phyloP scores from a whole-genome alignment of 1,284 basidiomycete genomes.

The Anthracocystis setariae region DNA sequence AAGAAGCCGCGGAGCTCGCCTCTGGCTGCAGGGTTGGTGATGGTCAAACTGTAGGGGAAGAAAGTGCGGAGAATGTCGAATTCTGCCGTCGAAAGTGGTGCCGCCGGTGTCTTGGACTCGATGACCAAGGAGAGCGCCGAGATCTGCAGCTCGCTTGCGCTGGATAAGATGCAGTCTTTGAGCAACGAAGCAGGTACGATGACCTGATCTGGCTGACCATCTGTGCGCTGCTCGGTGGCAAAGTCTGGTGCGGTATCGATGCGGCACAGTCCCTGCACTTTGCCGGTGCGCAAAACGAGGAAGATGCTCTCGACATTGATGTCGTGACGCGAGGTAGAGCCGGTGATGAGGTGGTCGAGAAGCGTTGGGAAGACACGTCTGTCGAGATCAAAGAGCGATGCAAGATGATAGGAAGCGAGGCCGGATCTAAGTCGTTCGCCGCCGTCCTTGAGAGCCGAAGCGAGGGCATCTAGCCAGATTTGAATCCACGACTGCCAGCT shows the following conservation, averaged over 20 bases:
- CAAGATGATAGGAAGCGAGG: constrained; percentile 44
- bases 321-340: not conserved
- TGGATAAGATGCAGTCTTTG: constrained; percentile 46
- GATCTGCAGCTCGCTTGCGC: constrained; percentile 51
- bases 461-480: constrained; percentile 29
- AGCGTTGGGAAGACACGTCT: constrained; percentile 31
- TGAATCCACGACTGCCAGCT: constrained; percentile 26
- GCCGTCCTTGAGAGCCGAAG: constrained; percentile 24
- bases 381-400: constrained; percentile 43
- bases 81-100: constrained; percentile 37
- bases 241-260: constrained; percentile 34
- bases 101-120: constrained; percentile 54
- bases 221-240: constrained; percentile 13
- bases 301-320: constrained; percentile 47
- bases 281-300: constrained; percentile 34
- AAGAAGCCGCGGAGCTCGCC: constrained; percentile 56
- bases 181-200: constrained; percentile 40
- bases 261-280: constrained; percentile 36
- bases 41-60: constrained; percentile 46
- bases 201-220: constrained; percentile 21
- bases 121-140: constrained; percentile 52
- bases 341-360: constrained; percentile 27
- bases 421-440: constrained; percentile 44
- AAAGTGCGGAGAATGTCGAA: constrained; percentile 45
- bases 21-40: constrained; percentile 54